Conservation (phyloP, 108 stramenopile species). For the Hondaea fermentalgiana region DNA sequence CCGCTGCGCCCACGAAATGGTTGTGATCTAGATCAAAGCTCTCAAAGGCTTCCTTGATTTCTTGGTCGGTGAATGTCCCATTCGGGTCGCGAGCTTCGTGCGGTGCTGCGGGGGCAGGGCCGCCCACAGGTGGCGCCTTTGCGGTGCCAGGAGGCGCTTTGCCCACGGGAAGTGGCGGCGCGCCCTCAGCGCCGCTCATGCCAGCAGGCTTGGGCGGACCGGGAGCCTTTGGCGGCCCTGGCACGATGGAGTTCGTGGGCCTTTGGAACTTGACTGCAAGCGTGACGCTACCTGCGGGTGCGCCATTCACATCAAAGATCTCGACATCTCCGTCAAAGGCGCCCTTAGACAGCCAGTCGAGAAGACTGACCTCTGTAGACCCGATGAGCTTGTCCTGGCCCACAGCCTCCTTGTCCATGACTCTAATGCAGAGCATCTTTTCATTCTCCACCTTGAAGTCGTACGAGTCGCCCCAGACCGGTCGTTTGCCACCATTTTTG, state of each 20-base stretch:
- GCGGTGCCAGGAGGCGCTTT: neutral
- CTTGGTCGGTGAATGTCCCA: conserved; percentile 68
- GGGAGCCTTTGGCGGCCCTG: neutral
- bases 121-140: neutral
- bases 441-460: conserved; percentile 70
- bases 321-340: conserved; percentile 61
- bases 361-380: conserved; percentile 56
- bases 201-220: neutral
- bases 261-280: conserved; percentile 60
- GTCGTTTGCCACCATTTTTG: conserved; percentile 63
- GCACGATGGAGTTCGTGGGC: conserved; percentile 32
- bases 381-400: conserved; percentile 76
- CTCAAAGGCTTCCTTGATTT: conserved; percentile 66
- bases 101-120: neutral
- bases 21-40: conserved; percentile 69
- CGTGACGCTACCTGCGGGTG: conserved; percentile 53
- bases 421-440: conserved; percentile 58
- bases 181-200: neutral
- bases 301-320: conserved; percentile 54
- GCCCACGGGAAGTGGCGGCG: neutral
- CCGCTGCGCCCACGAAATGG: conserved; percentile 67
- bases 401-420: conserved; percentile 65
- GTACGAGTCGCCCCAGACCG: conserved; percentile 68
- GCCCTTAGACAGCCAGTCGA: conserved; percentile 70
- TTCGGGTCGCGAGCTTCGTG: conserved; percentile 50